A percentile compares a stretch with the other conserved stretches of the same genome.
Conservation (phyloP, 2,329 filamentous ascomycete genomes). For the Ilyonectria robusta region DNA sequence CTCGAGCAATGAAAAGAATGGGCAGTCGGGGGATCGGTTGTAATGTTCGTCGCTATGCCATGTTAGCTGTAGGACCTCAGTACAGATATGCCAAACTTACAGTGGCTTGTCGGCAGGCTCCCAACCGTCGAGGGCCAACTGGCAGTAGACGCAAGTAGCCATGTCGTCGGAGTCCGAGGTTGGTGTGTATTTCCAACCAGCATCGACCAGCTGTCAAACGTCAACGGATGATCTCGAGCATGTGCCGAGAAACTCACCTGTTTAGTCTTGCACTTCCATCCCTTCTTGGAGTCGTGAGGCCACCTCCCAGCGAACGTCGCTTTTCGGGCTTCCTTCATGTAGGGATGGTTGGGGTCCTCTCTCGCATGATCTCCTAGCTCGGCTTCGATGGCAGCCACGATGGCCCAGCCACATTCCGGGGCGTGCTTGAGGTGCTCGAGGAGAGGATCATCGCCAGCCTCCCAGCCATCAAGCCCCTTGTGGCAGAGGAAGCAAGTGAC, state of each 20-base stretch:
- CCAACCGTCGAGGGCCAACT: slow-evolving; percentile 92
- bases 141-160: slow-evolving; percentile 92
- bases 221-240: slow-evolving; percentile 1
- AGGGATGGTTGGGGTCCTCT: slow-evolving; percentile 80
- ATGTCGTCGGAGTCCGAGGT: slow-evolving; percentile 87
- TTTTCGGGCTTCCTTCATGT: slow-evolving; percentile 82
- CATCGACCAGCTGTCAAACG: slow-evolving; percentile 79
- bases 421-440: slow-evolving; percentile 89
- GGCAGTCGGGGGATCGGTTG: slow-evolving; percentile 82
- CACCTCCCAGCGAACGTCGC: slow-evolving; percentile 88
- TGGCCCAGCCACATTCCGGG: slow-evolving; percentile 88
- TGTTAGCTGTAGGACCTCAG: slow-evolving; percentile 40
- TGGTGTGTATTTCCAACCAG: slow-evolving; percentile 95
- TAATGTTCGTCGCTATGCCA: slow-evolving; percentile 83
- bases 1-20: slow-evolving; percentile 82
- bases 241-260: slow-evolving; percentile 70
- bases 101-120: slow-evolving; percentile 91
- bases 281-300: slow-evolving; percentile 90
- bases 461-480: slow-evolving; percentile 92
- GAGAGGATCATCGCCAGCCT: slow-evolving; percentile 85
- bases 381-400: slow-evolving; percentile 75
- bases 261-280: slow-evolving; percentile 90
- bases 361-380: slow-evolving; percentile 73
- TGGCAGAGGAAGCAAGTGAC: slow-evolving; percentile 90
- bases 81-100: slow-evolving; percentile 61